Percentiles rank a stretch among this genome's conserved stretches.
Conservation (phyloP, 306 rosid genomes). For the Vigna angularis region DNA sequence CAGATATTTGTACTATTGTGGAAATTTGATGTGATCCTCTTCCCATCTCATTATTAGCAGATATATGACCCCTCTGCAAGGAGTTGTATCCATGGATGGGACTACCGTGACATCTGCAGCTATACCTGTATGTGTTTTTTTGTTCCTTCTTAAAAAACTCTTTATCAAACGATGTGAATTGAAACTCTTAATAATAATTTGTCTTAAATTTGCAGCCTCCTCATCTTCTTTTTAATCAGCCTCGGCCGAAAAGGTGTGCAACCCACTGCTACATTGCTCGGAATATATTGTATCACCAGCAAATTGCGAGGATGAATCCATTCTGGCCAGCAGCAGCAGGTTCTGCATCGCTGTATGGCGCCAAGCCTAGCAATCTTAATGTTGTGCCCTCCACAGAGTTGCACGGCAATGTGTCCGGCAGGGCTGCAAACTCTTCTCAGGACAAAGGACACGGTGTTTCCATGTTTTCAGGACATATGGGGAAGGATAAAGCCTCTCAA, state of each 20-base stretch:
- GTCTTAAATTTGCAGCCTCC: conserved; percentile 62
- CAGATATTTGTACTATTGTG: conserved; percentile 1
- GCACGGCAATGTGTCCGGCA: conserved; percentile 61
- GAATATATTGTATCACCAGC: conserved; percentile 75
- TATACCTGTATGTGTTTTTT: conserved; percentile 59
- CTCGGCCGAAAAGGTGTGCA: conserved; percentile 90
- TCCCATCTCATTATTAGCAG: conserved; percentile 62
- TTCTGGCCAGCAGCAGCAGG: conserved; percentile 97
- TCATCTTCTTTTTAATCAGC: conserved; percentile 73
- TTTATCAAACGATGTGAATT: neutral
- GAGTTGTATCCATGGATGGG: conserved; percentile 94
- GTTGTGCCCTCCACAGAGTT: conserved; percentile 66
- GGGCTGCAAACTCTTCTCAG: conserved; percentile 60
- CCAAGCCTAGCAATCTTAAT: conserved; percentile 71
- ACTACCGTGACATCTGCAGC: conserved; percentile 75
- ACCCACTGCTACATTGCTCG: conserved; percentile 96
- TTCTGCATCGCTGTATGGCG: conserved; percentile 76
- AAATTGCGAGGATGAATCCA: conserved; percentile 82
- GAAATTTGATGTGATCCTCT: conserved; percentile 48
- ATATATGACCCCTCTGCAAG: conserved; percentile 90
- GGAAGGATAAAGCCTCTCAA: conserved; percentile 75
- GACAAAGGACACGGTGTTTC: conserved; percentile 78
- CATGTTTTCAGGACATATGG: conserved; percentile 68
- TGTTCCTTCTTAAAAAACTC: neutral
- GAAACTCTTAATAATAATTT: neutral